These are phyloP conservation scores for Salvia hispanica DNA, from an alignment of 257 asterid genomes.

Conservation along the genomic window DNA sequence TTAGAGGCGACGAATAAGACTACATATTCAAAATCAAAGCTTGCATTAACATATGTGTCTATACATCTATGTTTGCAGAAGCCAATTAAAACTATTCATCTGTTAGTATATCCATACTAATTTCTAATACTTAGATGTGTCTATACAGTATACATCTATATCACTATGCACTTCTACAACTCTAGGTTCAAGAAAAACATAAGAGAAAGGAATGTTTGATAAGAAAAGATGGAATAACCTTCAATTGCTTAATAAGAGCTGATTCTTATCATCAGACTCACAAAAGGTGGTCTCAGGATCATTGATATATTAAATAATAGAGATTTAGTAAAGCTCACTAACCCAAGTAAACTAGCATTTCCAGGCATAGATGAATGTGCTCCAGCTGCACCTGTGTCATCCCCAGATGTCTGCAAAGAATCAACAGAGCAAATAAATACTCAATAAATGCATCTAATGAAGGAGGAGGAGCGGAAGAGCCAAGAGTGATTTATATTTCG, in stretches of 20 bases:
- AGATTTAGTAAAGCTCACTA: conserved; percentile 33
- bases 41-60: not conserved
- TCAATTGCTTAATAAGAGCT: conserved; percentile 7
- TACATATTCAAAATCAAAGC: conserved; percentile 7
- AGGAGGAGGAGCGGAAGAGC: not conserved
- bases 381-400: conserved; percentile 54
- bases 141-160: not conserved
- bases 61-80: too few relatives aligned
- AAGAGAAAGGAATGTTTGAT: not conserved
- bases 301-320: conserved; percentile 11
- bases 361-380: conserved; percentile 69
- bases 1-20: not conserved
- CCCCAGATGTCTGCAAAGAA: conserved; percentile 62
- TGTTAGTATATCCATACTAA: conserved; percentile 5
- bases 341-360: conserved; percentile 97
- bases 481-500: too few relatives aligned
- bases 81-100: not conserved
- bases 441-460: conserved; percentile 10
- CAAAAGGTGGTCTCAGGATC: conserved; percentile 17
- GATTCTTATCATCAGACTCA: not conserved
- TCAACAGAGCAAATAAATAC: conserved; percentile 30
- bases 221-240: conserved; percentile 20
- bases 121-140: conserved; percentile 14
- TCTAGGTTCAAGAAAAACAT: conserved; percentile 16
- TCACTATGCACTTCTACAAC: not conserved